Evolutionary conservation across 208 protist species (phyloP).

Genomic region (Wallacemonas sp.): DNA sequence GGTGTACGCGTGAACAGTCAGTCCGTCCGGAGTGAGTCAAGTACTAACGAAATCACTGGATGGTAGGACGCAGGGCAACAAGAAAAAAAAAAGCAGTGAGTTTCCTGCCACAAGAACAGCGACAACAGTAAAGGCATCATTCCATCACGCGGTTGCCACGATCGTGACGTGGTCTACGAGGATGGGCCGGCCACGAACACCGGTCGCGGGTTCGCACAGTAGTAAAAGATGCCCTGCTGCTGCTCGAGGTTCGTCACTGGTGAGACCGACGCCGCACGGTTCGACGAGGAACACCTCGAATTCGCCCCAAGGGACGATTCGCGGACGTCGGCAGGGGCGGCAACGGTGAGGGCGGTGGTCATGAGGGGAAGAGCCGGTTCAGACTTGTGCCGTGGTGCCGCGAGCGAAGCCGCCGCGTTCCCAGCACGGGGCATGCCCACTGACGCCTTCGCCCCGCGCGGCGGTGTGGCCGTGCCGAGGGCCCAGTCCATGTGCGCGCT

Average conservation of each 20-base stretch:
- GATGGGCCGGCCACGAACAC: not conserved
- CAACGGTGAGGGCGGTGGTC: not conserved
- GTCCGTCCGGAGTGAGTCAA: no score
- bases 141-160: not conserved
- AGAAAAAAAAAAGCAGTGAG: no score
- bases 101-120: no score
- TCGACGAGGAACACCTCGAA: not conserved
- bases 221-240: slow-evolving; percentile 60
- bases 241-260: slow-evolving; percentile 33
- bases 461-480: slow-evolving; percentile 5
- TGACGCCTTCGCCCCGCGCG: no score
- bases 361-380: no score
- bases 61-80: no score
- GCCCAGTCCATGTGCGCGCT: slow-evolving; percentile 43
- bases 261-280: slow-evolving; percentile 1
- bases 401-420: no score
- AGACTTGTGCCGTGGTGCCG: no score
- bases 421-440: no score
- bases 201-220: slow-evolving; percentile 66
- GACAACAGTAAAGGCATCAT: not conserved
- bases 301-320: not conserved
- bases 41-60: no score
- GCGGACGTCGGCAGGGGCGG: not conserved
- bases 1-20: no score
- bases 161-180: no score